Percentiles rank a stretch among this genome's conserved stretches.
Evolutionary conservation across 2,329 filamentous ascomycete genomes (phyloP).

Genomic region (Penicillium concentricum): DNA sequence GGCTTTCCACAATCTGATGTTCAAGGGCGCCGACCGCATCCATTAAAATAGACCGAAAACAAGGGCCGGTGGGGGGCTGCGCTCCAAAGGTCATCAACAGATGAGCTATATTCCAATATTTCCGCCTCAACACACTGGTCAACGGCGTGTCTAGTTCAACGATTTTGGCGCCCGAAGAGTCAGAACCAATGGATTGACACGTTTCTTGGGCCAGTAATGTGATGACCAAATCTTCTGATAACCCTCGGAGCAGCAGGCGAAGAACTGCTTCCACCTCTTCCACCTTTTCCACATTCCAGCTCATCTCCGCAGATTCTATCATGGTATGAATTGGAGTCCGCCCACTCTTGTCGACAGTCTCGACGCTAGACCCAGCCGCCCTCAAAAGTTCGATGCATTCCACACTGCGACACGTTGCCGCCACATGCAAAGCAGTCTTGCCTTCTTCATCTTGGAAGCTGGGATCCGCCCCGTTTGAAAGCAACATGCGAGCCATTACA

Average conservation of each 20-base stretch:
- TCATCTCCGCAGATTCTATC: not conserved
- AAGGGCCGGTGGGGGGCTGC: not conserved
- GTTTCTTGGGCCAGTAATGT: not conserved
- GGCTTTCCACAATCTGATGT: not conserved
- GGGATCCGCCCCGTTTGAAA: not conserved
- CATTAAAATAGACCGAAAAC: not conserved
- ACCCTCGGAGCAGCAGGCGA: not conserved
- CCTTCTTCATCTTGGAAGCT: not conserved
- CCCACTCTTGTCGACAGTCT: not conserved
- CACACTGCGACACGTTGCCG: not conserved
- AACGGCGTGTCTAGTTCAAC: not conserved
- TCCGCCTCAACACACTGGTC: not conserved
- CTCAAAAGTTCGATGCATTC: not conserved
- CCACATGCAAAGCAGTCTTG: not conserved
- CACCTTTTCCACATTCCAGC: not conserved
- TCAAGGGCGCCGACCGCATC: not conserved
- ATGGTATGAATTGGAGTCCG: not conserved
- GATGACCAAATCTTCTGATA: not conserved
- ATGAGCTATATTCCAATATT: not conserved
- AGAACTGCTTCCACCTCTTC: not conserved
- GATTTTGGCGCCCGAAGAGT: not conserved
- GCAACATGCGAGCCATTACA: not conserved
- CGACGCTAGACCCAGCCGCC: not conserved
- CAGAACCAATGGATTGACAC: not conserved
- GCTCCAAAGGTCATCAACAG: not conserved